Conservation (phyloP, 495 filamentous ascomycete genomes). For the Hyaloscypha finlandica region DNA sequence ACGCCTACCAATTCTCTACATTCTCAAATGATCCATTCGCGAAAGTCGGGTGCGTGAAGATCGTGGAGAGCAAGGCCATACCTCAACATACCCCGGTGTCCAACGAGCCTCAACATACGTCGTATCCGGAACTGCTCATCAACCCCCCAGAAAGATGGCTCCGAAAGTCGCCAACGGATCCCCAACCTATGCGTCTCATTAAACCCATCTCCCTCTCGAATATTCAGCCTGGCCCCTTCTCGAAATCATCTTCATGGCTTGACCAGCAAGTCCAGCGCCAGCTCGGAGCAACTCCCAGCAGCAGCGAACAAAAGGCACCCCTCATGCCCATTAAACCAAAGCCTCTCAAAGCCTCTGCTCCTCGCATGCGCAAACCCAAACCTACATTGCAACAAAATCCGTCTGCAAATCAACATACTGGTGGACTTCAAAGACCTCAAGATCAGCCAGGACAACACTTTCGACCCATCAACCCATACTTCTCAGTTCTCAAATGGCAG, state of each 20-base stretch:
- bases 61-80: neutral
- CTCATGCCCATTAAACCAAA: neutral
- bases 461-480: neutral
- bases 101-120: neutral
- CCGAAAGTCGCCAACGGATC: neutral
- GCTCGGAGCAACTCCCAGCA: neutral
- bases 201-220: neutral
- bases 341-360: neutral
- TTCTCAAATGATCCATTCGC: neutral
- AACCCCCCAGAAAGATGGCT: constrained; percentile 2
- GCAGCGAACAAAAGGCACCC: neutral
- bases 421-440: neutral
- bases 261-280: neutral
- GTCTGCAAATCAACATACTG: neutral
- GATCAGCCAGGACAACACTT: neutral
- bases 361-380: neutral
- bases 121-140: neutral
- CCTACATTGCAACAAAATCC: neutral
- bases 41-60: neutral
- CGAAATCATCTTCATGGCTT: neutral
- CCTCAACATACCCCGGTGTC: neutral
- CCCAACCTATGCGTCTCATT: neutral
- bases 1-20: neutral
- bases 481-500: neutral
- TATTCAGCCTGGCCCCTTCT: neutral